These are phyloP conservation scores for Exophiala dermatitidis DNA, from an alignment of 2,329 filamentous ascomycete species.

Conservation along the genomic window DNA sequence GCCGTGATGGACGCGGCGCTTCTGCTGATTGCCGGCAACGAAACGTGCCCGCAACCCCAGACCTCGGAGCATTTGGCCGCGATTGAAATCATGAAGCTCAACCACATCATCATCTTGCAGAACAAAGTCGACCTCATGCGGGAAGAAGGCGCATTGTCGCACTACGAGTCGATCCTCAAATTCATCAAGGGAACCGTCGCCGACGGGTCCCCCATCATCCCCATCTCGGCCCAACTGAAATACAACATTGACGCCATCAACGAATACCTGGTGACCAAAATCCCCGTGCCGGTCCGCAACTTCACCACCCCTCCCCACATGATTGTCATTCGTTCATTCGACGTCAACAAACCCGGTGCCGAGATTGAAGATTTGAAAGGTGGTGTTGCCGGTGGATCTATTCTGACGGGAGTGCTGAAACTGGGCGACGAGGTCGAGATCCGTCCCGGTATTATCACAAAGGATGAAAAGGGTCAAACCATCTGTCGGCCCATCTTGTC, in stretches of 20 bases:
- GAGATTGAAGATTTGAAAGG: constrained; percentile 98
- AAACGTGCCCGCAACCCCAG: constrained; percentile 95
- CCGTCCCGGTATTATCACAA: constrained; percentile 93
- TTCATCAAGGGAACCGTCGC: constrained; percentile 97
- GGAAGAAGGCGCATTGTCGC: constrained; percentile 84
- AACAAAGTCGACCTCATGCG: constrained; percentile 99
- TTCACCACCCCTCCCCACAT: constrained; percentile 91
- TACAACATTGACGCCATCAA: constrained; percentile 99
- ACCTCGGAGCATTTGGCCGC: constrained; percentile 97
- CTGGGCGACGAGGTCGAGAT: constrained; percentile 98
- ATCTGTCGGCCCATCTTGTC: constrained; percentile 97
- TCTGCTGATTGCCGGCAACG: constrained; percentile 93
- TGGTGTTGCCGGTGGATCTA: constrained; percentile 94
- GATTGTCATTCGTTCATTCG: constrained; percentile 98
- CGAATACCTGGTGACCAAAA: constrained; percentile 90
- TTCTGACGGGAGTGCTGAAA: constrained; percentile 93
- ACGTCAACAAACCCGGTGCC: constrained; percentile 98
- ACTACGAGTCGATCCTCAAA: constrained; percentile 95
- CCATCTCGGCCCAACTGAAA: constrained; percentile 95
- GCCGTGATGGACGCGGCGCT: constrained; percentile 99
- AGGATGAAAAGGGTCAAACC: constrained; percentile 86
- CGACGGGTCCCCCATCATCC: constrained; percentile 89
- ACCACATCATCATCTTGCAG: constrained; percentile 98
- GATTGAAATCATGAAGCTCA: constrained; percentile 99
- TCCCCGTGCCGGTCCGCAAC: constrained; percentile 84